Evolutionary conservation across 148 eudicot species (phyloP).

Genomic region (Rhododendron ferrugineum): DNA sequence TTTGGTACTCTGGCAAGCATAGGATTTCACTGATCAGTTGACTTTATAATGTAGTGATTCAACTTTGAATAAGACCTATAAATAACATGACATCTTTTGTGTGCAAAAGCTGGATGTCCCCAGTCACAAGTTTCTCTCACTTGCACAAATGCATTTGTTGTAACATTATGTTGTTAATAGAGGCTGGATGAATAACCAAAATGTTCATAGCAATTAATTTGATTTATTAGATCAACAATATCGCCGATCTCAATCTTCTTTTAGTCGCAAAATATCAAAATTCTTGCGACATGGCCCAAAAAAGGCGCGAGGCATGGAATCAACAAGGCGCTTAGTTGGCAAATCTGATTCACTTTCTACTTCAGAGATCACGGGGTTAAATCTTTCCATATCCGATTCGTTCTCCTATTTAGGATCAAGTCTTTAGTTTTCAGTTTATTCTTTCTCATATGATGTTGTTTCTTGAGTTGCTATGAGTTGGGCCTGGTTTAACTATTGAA

Average conservation of each 20-base stretch:
- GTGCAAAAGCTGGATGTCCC: neutral
- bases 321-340: neutral
- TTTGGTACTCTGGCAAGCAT: constrained; percentile 35
- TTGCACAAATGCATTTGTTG: neutral
- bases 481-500: neutral
- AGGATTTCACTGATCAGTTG: neutral
- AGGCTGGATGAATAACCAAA: neutral
- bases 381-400: neutral
- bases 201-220: neutral
- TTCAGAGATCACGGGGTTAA: neutral
- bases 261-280: neutral
- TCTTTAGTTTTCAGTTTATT: neutral
- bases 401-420: neutral
- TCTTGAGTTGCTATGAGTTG: neutral
- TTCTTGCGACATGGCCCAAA: neutral
- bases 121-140: neutral
- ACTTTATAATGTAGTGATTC: neutral
- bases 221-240: neutral
- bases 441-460: neutral
- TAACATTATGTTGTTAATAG: neutral
- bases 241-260: neutral
- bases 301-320: neutral
- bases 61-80: neutral
- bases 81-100: neutral
- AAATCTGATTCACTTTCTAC: neutral